A percentile compares a stretch with the other conserved stretches of the same genome.
phyloP scores from a whole-genome alignment of 768 basidiomycete species.

The Hypsizygus marmoreus region DNA sequence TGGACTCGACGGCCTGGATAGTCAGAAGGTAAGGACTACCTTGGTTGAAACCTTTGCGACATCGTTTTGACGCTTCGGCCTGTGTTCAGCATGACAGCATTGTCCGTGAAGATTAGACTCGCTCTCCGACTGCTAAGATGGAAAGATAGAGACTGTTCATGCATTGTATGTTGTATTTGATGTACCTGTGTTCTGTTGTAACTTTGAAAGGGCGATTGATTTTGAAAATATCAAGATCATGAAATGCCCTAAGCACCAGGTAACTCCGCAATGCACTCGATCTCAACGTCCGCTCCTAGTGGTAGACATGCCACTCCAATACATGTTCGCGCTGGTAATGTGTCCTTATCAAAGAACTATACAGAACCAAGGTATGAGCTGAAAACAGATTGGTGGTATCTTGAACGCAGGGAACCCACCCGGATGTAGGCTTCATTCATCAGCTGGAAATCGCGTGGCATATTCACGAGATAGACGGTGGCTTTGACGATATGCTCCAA shows the following conservation, averaged over 20 bases:
- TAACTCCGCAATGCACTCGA: conserved; percentile 59
- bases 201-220: no score
- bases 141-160: not conserved
- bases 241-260: conserved; percentile 1
- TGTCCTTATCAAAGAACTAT: conserved; percentile 49
- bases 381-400: no score
- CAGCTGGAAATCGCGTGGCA: conserved; percentile 34
- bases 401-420: no score
- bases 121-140: not conserved
- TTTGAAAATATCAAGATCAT: not conserved
- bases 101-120: conserved; percentile 19
- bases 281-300: conserved; percentile 56
- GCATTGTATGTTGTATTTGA: not conserved
- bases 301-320: conserved; percentile 57
- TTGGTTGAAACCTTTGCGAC: not conserved
- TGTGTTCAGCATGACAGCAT: conserved; percentile 19
- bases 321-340: conserved; percentile 59
- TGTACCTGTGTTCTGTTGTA: not conserved
- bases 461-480: conserved; percentile 41
- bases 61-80: not conserved
- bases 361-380: no score
- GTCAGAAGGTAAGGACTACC: conserved; percentile 29
- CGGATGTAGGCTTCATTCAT: conserved; percentile 44
- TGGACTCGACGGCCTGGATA: conserved; percentile 54
- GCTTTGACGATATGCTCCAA: conserved; percentile 44